These are phyloP conservation scores for Claviceps maximensis DNA, from an alignment of 2,329 filamentous ascomycete species.

Conservation along the genomic window DNA sequence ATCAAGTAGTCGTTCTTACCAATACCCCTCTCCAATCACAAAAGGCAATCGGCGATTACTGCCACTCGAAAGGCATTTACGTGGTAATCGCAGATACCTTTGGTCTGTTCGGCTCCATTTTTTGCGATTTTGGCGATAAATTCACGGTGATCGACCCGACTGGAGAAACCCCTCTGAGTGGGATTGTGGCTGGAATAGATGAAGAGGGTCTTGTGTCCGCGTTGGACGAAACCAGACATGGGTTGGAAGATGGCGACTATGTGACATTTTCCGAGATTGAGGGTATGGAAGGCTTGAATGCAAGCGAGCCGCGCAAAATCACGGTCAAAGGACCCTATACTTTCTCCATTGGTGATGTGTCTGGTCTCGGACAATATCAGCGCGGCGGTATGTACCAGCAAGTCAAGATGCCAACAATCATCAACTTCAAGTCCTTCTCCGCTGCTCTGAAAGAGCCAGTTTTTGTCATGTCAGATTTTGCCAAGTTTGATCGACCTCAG, in stretches of 20 bases:
- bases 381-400: conserved; percentile 84
- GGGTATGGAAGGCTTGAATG: conserved; percentile 83
- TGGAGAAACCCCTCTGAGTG: conserved; percentile 74
- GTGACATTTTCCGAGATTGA: conserved; percentile 89
- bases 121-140: conserved; percentile 92
- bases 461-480: conserved; percentile 84
- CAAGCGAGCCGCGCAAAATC: conserved; percentile 72
- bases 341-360: conserved; percentile 92
- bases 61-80: conserved; percentile 86
- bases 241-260: conserved; percentile 89
- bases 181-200: conserved; percentile 82
- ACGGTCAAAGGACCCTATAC: conserved; percentile 93
- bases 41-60: conserved; percentile 77
- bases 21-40: conserved; percentile 71
- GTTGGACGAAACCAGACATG: conserved; percentile 87
- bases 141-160: conserved; percentile 85
- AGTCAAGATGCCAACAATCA: conserved; percentile 94
- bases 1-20: conserved; percentile 86
- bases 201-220: conserved; percentile 85
- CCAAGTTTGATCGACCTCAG: conserved; percentile 89
- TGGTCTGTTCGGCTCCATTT: conserved; percentile 87
- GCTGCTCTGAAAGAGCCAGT: conserved; percentile 75
- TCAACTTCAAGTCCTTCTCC: conserved; percentile 76
- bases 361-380: conserved; percentile 73
- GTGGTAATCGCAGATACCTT: conserved; percentile 80